Percentiles rank a stretch among this genome's conserved stretches.
phyloP scores from a whole-genome alignment of 768 basidiomycete species.

The Udeniomyces megalosporus region DNA sequence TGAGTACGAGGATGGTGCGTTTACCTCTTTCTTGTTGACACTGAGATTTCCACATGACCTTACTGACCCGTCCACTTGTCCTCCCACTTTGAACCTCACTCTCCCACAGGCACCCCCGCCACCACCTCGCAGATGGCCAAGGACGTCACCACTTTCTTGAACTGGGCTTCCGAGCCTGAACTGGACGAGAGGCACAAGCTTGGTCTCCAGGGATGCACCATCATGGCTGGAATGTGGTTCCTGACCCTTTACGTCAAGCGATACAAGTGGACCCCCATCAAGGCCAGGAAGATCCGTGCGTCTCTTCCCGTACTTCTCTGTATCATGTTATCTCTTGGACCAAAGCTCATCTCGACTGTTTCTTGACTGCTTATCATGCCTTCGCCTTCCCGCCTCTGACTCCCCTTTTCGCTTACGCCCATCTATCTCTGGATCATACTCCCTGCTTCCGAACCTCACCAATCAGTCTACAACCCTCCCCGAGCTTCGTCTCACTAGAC shows the following conservation, averaged over 20 bases:
- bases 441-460: background rate
- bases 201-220: constrained; percentile 85
- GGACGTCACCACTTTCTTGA: constrained; percentile 87
- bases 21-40: background rate
- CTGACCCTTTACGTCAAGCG: constrained; percentile 79
- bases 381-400: background rate
- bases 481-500: background rate
- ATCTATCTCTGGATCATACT: background rate
- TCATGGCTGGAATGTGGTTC: constrained; percentile 69
- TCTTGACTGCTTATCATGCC: background rate
- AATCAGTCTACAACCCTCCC: background rate
- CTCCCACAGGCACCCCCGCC: constrained; percentile 61
- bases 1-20: constrained; percentile 82
- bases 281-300: constrained; percentile 31
- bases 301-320: background rate
- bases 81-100: background rate
- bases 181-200: constrained; percentile 95
- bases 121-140: constrained; percentile 99
- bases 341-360: background rate
- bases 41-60: background rate
- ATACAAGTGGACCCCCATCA: constrained; percentile 84
- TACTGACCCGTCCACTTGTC: background rate
- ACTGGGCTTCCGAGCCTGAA: constrained; percentile 96
- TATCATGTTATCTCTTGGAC: background rate
- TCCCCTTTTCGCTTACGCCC: background rate